Evolutionary conservation across 2,329 filamentous ascomycete species (phyloP).

Genomic region (Graphilbum sp.): DNA sequence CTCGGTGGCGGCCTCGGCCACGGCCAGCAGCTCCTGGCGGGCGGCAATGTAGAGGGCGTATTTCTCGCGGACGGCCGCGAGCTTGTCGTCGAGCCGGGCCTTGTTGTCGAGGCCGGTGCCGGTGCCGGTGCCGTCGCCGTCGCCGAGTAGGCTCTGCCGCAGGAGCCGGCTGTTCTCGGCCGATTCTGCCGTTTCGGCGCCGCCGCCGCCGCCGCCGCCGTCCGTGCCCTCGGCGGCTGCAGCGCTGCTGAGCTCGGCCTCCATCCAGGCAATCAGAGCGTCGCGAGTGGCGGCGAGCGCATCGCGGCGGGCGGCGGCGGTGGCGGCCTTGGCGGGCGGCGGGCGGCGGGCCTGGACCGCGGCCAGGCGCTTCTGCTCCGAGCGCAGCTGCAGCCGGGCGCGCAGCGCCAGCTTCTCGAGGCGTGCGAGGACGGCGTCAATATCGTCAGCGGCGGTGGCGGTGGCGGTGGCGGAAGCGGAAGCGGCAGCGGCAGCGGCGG

Average conservation of each 20-base stretch:
- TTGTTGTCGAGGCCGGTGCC: too few species aligned
- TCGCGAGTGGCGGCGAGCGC: constrained; percentile 40
- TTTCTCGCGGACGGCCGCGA: constrained; percentile 33
- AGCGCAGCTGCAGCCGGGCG: constrained; percentile 38
- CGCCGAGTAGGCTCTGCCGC: constrained; percentile 7
- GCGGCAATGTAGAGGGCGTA: constrained; percentile 36
- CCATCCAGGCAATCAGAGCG: constrained; percentile 49
- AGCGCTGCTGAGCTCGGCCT: constrained; percentile 40
- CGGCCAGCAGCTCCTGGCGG: constrained; percentile 29
- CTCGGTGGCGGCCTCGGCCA: not conserved
- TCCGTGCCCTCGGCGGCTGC: constrained; percentile 18
- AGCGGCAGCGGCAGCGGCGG: constrained; percentile 4
- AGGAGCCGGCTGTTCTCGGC: constrained; percentile 8
- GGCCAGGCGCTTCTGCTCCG: constrained; percentile 37
- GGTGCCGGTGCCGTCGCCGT: too few species aligned
- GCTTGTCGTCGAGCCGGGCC: constrained; percentile 19
- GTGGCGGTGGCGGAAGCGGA: not conserved
- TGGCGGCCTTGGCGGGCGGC: too few species aligned
- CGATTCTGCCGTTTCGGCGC: constrained; percentile 7
- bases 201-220: constrained; percentile 17
- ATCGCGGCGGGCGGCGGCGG: constrained; percentile 24
- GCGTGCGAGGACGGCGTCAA: constrained; percentile 30
- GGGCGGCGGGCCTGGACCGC: constrained; percentile 14
- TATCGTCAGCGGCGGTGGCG: constrained; percentile 20
- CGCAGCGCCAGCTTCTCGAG: constrained; percentile 43